phyloP scores from a whole-genome alignment of 495 filamentous ascomycete species.

The Choiromyces venosus region DNA sequence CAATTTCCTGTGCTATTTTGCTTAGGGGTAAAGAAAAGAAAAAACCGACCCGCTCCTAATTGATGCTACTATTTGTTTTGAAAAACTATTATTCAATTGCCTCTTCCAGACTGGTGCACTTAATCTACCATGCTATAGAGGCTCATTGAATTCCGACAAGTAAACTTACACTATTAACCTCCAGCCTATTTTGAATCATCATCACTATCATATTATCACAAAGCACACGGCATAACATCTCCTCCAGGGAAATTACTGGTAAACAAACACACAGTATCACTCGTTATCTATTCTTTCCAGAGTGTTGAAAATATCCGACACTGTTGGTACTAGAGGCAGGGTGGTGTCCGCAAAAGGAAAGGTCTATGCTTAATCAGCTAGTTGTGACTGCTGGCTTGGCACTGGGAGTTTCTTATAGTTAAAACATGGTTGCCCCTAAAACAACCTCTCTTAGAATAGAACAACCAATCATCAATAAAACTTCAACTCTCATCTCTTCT shows the following conservation, averaged over 20 bases:
- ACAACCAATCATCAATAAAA: no score
- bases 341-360: no score
- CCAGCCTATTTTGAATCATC: background rate
- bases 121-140: background rate
- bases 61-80: background rate
- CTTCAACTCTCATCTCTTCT: no score
- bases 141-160: background rate
- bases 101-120: background rate
- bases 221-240: background rate
- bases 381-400: no score
- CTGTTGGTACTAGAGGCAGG: no score
- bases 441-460: no score
- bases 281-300: background rate
- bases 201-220: background rate
- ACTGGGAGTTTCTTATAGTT: no score
- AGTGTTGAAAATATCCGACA: no score
- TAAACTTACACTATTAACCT: background rate
- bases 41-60: no score
- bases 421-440: no score
- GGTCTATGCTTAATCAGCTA: no score
- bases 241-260: background rate
- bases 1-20: background rate
- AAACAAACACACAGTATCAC: background rate
- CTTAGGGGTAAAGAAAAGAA: background rate
- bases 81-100: background rate